phyloP scores from a whole-genome alignment of 139 green algal species.

The Gonium pectorale region DNA sequence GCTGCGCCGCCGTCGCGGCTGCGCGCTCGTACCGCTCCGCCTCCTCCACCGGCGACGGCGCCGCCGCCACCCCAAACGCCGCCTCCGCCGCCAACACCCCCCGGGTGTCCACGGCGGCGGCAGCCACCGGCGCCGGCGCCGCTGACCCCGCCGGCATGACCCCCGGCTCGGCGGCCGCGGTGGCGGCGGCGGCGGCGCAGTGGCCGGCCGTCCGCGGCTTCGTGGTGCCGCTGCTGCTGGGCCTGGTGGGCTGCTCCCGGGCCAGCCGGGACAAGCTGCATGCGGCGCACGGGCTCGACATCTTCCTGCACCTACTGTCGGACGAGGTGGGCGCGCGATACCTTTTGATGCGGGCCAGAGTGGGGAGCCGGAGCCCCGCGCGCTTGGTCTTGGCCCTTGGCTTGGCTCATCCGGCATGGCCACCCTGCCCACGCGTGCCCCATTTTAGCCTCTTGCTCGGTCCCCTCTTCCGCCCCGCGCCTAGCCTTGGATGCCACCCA shows the following conservation, averaged over 20 bases:
- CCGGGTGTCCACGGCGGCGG: too few relatives aligned
- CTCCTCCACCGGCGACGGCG: too few relatives aligned
- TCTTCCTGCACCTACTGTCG: slow-evolving; percentile 79
- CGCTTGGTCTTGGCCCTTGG: too few relatives aligned
- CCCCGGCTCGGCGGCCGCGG: neutral
- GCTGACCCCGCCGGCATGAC: neutral
- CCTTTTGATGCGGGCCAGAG: neutral
- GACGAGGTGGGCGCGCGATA: slow-evolving; percentile 23
- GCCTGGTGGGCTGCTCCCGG: slow-evolving; percentile 69
- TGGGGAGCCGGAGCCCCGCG: neutral
- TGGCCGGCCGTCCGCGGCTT: slow-evolving; percentile 54
- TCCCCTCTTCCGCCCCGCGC: neutral
- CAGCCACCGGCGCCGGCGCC: too few relatives aligned
- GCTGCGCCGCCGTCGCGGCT: slow-evolving; percentile 18
- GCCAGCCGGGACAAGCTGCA: slow-evolving; percentile 72
- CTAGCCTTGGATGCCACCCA: too few relatives aligned
- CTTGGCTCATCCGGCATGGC: too few relatives aligned
- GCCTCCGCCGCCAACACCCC: too few relatives aligned
- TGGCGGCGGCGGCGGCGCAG: slow-evolving; percentile 24
- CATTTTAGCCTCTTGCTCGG: too few relatives aligned
- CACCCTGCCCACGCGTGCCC: too few relatives aligned
- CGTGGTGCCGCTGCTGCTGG: slow-evolving; percentile 77
- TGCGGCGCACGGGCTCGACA: slow-evolving; percentile 69
- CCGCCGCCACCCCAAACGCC: neutral
- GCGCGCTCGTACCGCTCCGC: too few relatives aligned